Evolutionary conservation across 257 asterid genomes (phyloP).

Genomic region (Solanum piurae): DNA sequence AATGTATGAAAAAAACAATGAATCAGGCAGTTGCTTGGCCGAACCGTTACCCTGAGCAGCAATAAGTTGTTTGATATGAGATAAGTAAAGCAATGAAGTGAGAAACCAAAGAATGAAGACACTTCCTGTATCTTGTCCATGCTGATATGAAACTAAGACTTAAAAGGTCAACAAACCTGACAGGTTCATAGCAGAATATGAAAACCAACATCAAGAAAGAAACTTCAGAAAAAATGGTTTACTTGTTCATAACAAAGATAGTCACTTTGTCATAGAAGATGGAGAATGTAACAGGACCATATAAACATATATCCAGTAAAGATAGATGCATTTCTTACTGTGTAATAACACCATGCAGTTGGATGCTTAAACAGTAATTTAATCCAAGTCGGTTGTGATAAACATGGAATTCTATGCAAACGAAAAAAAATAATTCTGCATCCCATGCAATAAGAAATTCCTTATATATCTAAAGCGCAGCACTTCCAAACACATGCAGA

Average conservation of each 20-base stretch:
- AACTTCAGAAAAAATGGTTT: background rate
- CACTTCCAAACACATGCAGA: background rate
- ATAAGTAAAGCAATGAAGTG: background rate
- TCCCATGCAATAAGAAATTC: background rate
- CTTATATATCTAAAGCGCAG: background rate
- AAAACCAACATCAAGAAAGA: background rate
- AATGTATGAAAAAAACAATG: constrained; percentile 10
- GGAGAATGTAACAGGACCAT: background rate
- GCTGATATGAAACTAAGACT: background rate
- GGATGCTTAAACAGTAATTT: background rate
- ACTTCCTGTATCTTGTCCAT: background rate
- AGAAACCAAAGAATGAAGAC: background rate
- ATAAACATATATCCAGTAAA: background rate
- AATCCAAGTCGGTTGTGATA: background rate
- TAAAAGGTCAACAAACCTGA: background rate
- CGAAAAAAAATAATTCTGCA: background rate
- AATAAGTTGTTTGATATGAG: background rate
- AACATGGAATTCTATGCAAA: background rate
- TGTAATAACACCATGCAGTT: background rate
- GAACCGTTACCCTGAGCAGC: background rate
- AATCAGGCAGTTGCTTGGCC: constrained; percentile 6
- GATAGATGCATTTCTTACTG: background rate
- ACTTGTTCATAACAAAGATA: background rate
- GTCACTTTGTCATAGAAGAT: background rate
- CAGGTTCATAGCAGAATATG: background rate